Evolutionary conservation across 148 eudicot genomes (phyloP).

Genomic region (Suaeda aralocaspica): DNA sequence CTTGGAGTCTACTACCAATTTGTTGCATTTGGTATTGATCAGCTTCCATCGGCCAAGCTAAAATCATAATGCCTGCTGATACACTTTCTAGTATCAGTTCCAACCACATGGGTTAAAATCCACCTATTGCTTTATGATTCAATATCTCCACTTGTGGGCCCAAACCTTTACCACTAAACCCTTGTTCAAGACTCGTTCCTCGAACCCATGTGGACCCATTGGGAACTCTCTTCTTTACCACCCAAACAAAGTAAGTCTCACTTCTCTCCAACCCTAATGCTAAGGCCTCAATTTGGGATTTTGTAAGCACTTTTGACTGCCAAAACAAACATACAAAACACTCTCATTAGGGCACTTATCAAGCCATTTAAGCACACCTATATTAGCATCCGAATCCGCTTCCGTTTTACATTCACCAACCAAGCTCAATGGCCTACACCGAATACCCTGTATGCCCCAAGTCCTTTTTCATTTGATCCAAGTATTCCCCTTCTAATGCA

Average conservation of each 20-base stretch:
- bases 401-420: slow-evolving; percentile 19
- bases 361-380: slow-evolving; percentile 48
- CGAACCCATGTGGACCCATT: slow-evolving; percentile 18
- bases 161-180: slow-evolving; percentile 46
- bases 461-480: slow-evolving; percentile 30
- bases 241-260: slow-evolving; percentile 50
- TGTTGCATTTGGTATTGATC: slow-evolving; percentile 62
- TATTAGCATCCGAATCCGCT: slow-evolving; percentile 1
- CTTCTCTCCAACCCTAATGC: slow-evolving; percentile 47
- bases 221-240: slow-evolving; percentile 36
- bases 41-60: slow-evolving; percentile 67
- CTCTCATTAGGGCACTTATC: slow-evolving; percentile 40
- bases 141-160: slow-evolving; percentile 67
- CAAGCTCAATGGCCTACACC: slow-evolving; percentile 41
- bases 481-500: slow-evolving; percentile 42
- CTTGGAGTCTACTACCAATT: slow-evolving; percentile 43
- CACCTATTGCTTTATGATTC: slow-evolving; percentile 54
- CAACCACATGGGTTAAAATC: slow-evolving; percentile 75
- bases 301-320: slow-evolving; percentile 42
- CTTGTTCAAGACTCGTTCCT: slow-evolving; percentile 29
- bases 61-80: slow-evolving; percentile 45
- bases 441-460: slow-evolving; percentile 36
- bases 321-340: slow-evolving; percentile 65
- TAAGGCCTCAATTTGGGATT: slow-evolving; percentile 44
- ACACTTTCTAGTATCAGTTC: slow-evolving; percentile 71